phyloP scores from a whole-genome alignment of 2,329 filamentous ascomycete genomes.

The Hortaea werneckii region DNA sequence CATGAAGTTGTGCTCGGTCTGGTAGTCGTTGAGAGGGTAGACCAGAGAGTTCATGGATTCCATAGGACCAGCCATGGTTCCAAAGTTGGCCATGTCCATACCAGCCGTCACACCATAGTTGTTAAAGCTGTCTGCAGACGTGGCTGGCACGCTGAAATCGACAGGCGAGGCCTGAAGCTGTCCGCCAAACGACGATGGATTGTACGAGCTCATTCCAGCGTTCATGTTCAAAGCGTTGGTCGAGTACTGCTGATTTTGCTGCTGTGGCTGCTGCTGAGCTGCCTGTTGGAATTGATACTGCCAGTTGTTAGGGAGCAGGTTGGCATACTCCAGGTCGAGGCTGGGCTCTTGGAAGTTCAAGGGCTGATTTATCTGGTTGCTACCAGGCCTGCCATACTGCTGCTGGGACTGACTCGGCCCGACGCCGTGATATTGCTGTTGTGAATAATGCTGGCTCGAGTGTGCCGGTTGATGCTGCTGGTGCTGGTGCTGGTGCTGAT shows the following conservation, averaged over 20 bases:
- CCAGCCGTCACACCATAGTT: slow-evolving; percentile 30
- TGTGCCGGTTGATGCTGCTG: slow-evolving; percentile 15
- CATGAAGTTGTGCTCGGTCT: slow-evolving; percentile 51
- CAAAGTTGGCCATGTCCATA: slow-evolving; percentile 31
- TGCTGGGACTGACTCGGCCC: slow-evolving; percentile 15
- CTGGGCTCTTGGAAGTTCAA: slow-evolving; percentile 20
- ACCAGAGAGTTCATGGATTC: slow-evolving; percentile 34
- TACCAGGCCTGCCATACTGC: slow-evolving; percentile 17
- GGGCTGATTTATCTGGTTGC: slow-evolving; percentile 20
- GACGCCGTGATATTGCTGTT: slow-evolving; percentile 7
- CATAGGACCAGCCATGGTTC: slow-evolving; percentile 33
- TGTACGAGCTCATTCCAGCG: slow-evolving; percentile 29
- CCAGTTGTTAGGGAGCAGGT: slow-evolving; percentile 30
- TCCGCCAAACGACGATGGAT: slow-evolving; percentile 27
- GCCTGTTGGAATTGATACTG: slow-evolving; percentile 31
- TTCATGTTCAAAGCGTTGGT: slow-evolving; percentile 23
- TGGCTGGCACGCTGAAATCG: slow-evolving; percentile 33
- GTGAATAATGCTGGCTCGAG: slow-evolving; percentile 5
- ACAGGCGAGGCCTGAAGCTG: slow-evolving; percentile 37
- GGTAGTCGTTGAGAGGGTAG: slow-evolving; percentile 55
- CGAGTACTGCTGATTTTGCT: slow-evolving; percentile 9
- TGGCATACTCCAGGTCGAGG: slow-evolving; percentile 24
- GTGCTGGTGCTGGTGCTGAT: slow-evolving; percentile 15
- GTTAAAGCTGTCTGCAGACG: slow-evolving; percentile 28
- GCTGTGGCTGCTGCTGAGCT: slow-evolving; percentile 15